Base-by-base conservation (phyloP, 352 stramenopile genomes). In the Phytophthora hybrid region DNA sequence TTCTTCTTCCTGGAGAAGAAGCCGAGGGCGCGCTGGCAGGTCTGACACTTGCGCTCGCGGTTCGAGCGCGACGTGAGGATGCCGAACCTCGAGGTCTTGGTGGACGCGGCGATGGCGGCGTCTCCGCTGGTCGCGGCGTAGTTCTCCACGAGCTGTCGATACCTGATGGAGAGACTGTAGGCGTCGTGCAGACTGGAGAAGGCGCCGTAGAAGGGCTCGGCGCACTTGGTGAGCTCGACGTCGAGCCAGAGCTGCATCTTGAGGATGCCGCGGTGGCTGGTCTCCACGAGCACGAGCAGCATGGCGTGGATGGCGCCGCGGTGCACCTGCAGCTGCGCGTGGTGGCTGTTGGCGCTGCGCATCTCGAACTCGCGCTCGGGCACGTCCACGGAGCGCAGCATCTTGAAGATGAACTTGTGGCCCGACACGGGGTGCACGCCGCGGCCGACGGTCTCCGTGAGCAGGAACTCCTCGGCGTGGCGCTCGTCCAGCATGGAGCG, bases 221-320 rank as follows among this genome's bases (percentile, higher is more conserved):
- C 69, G 41, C 76, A 83, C 60, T 85, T 83, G 19, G 83, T 88
- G 8, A 90, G 68, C 56, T 93, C 82, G 3, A 85, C 77, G 57
- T 93, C 86, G 26, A 93, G 83, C 84, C 86, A 92, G 23, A 93
- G 37, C 52, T 92, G 81, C 84, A 93, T 90, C 61, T 87, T 86
- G 63, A 93, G 69, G 54, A 90, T 73, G 8, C 80, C 83, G 0
- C 79, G 78, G 51, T 83, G 80, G 53, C 76, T 80, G 5, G 84
- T 93, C 70, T 93, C 86, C 0, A 70, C 82, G 3, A 93, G 73
- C 29, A 93, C 77, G 4, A 93, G 31, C 58, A 91, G 63, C 69
- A 89, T 81, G n/a, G 85, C 79, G 73, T 88, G 84, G 47, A 93
- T 80, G 19, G 78, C 77, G 4, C 84, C 86, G 13, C 85, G 85